Conservation (phyloP, 129 eudicot species). For the Pseudognaphalium luteoalbum region DNA sequence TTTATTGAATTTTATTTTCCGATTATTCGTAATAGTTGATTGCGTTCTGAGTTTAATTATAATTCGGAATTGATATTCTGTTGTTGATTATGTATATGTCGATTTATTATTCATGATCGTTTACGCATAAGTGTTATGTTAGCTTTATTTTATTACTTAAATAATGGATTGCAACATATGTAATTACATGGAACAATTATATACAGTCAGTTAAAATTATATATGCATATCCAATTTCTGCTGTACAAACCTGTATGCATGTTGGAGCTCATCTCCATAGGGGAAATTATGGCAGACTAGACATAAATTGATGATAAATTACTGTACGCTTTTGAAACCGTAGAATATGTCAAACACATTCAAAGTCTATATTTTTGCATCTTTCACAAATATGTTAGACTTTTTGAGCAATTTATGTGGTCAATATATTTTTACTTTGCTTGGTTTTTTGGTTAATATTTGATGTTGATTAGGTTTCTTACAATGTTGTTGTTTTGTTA, state of each 20-base stretch:
- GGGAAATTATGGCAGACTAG: no score
- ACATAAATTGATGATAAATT: no score
- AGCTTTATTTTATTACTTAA: no score
- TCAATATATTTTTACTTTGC: background rate
- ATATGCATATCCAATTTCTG: background rate
- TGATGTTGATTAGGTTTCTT: background rate
- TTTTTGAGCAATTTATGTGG: background rate
- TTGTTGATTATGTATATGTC: background rate
- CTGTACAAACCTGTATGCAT: background rate
- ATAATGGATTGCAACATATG: background rate
- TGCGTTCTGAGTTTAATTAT: background rate
- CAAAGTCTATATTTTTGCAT: background rate
- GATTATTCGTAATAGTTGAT: background rate
- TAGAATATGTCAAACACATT: no score
- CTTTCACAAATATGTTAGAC: background rate
- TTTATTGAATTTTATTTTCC: no score
- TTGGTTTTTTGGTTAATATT: background rate
- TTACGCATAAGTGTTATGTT: background rate
- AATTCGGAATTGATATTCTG: background rate
- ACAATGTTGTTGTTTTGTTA: background rate
- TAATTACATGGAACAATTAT: no score
- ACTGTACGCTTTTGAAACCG: background rate
- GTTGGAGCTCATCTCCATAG: background rate
- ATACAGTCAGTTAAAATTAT: no score
- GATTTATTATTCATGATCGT: background rate